Evolutionary conservation across 805 yeast genomes (phyloP).

Genomic region (Cyberlindnera sargentensis): DNA sequence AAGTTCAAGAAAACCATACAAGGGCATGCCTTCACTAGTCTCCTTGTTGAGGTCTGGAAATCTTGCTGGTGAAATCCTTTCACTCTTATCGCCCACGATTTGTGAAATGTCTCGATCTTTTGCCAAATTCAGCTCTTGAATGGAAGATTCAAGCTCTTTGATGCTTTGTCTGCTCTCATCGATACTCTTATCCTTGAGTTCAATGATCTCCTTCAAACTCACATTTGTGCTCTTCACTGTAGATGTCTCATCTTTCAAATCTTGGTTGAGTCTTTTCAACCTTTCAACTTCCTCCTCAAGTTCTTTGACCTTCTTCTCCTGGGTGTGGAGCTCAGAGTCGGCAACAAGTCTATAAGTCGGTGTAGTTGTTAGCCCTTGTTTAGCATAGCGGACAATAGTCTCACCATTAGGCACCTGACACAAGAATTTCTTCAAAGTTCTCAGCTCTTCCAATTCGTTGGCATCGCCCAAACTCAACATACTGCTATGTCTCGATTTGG

Average conservation of each 20-base stretch:
- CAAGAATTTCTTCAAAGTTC: constrained; percentile 13
- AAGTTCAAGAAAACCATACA: constrained; percentile 19
- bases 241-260: constrained; percentile 6
- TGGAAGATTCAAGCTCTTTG: constrained; percentile 5
- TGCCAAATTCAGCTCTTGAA: constrained; percentile 2
- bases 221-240: constrained; percentile 7
- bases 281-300: constrained; percentile 2
- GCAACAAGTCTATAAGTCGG: background rate
- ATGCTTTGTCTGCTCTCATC: constrained; percentile 1
- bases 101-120: constrained; percentile 1
- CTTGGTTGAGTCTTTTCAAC: constrained; percentile 4
- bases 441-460: constrained; percentile 16
- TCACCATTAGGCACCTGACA: constrained; percentile 10
- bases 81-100: constrained; percentile 19
- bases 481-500: constrained; percentile 10
- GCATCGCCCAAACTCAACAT: constrained; percentile 1
- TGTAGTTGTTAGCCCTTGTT: background rate
- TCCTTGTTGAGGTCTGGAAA: constrained; percentile 22
- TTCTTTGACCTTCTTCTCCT: background rate
- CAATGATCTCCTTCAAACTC: constrained; percentile 11
- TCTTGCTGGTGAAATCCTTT: constrained; percentile 19
- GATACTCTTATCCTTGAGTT: constrained; percentile 6
- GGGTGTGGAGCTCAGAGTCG: background rate
- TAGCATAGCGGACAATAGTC: background rate
- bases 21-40: constrained; percentile 7